Percentiles rank a stretch among this genome's conserved stretches.
These are phyloP conservation scores for Eucalyptus regnans DNA, from an alignment of 345 rosid genomes.

Conservation along the genomic window DNA sequence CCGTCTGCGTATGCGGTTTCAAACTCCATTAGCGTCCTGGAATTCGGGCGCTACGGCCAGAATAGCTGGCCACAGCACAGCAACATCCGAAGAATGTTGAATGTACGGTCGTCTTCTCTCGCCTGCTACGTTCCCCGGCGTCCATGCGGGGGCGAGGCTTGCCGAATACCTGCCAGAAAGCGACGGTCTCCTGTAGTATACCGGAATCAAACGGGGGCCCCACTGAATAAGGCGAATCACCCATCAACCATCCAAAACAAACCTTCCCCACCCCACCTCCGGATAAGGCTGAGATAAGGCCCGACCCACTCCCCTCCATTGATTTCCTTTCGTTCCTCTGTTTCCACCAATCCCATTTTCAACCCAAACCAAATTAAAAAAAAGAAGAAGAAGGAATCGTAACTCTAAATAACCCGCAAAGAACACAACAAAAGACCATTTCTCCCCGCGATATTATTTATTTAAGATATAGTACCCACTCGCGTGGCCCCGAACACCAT, in stretches of 20 bases:
- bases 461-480: background rate
- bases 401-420: background rate
- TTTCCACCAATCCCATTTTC: background rate
- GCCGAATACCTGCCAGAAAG: background rate
- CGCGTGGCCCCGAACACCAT: background rate
- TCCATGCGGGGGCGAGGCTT: background rate
- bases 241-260: slow-evolving; percentile 13
- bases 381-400: background rate
- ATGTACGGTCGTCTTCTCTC: background rate
- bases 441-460: background rate
- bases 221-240: slow-evolving; percentile 6
- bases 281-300: slow-evolving; percentile 43
- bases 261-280: background rate
- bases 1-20: background rate
- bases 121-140: background rate
- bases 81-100: background rate
- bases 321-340: background rate
- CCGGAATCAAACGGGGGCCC: background rate
- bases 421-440: background rate
- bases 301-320: slow-evolving; percentile 6
- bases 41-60: background rate
- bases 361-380: background rate
- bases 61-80: background rate
- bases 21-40: background rate
- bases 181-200: background rate